These are phyloP conservation scores for Umbelopsis vinacea DNA, from an alignment of 192 early-diverging fungal species.

Conservation along the genomic window DNA sequence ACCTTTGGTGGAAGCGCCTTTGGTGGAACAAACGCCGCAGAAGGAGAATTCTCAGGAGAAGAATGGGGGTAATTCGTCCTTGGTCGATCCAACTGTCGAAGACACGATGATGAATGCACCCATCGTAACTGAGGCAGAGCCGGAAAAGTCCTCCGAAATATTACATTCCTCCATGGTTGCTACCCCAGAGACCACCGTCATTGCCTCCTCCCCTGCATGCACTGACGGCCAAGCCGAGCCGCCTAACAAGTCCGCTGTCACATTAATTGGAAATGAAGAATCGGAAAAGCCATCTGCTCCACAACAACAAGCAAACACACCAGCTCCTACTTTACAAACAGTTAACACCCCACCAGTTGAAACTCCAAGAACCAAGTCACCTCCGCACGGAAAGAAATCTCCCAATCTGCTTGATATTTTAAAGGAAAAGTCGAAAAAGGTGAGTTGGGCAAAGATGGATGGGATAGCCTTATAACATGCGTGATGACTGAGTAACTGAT, in stretches of 20 bases:
- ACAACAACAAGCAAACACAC: neutral
- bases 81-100: neutral
- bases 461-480: too few relatives aligned
- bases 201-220: neutral
- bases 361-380: neutral
- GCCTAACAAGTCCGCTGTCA: neutral
- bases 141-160: neutral
- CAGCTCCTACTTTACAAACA: neutral
- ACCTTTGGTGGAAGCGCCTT: neutral
- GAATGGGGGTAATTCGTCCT: neutral
- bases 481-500: too few relatives aligned
- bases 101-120: neutral
- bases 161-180: conserved; percentile 1
- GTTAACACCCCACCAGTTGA: neutral
- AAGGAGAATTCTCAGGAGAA: conserved; percentile 2
- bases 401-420: conserved; percentile 14
- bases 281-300: neutral
- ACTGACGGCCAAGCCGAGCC: neutral
- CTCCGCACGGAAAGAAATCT: neutral
- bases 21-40: neutral
- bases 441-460: neutral
- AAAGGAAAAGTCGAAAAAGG: conserved; percentile 26
- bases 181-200: neutral
- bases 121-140: neutral
- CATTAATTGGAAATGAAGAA: conserved; percentile 7